Percentiles rank a stretch among this genome's conserved stretches.
phyloP scores from a whole-genome alignment of 2,329 filamentous ascomycete species.

The Bipolaris cookei region DNA sequence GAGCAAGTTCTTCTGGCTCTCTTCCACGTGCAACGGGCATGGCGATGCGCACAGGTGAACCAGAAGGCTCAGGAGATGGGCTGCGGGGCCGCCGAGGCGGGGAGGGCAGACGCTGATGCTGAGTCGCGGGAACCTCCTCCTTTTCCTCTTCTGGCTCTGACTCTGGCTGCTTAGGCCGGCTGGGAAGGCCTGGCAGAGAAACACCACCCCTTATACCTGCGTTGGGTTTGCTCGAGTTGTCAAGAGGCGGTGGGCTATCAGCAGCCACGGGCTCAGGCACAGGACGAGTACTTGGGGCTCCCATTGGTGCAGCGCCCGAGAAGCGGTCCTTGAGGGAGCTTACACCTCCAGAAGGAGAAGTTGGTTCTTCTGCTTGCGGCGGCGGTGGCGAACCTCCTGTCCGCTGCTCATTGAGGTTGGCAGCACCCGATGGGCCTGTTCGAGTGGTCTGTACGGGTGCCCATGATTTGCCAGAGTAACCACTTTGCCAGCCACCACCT shows the following conservation, averaged over 20 bases:
- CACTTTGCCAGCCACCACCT: constrained; percentile 82
- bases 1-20: constrained; percentile 58
- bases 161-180: constrained; percentile 58
- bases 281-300: constrained; percentile 54
- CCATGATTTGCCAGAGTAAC: constrained; percentile 90
- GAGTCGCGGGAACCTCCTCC: constrained; percentile 60
- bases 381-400: constrained; percentile 61
- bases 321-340: constrained; percentile 82
- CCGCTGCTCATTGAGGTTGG: constrained; percentile 64
- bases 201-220: constrained; percentile 69
- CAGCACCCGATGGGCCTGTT: constrained; percentile 67
- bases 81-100: constrained; percentile 50
- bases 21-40: constrained; percentile 77
- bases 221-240: constrained; percentile 71
- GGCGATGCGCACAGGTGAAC: constrained; percentile 83
- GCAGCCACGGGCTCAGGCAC: constrained; percentile 52
- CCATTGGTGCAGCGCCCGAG: constrained; percentile 70
- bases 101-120: constrained; percentile 56
- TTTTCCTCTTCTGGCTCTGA: constrained; percentile 42
- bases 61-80: constrained; percentile 60
- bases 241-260: constrained; percentile 65
- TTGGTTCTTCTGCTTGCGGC: constrained; percentile 55
- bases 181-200: constrained; percentile 77
- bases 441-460: constrained; percentile 77
- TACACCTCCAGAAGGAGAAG: constrained; percentile 68